Conservation (phyloP, 2,329 filamentous ascomycete species). For the Monilinia fructicola region DNA sequence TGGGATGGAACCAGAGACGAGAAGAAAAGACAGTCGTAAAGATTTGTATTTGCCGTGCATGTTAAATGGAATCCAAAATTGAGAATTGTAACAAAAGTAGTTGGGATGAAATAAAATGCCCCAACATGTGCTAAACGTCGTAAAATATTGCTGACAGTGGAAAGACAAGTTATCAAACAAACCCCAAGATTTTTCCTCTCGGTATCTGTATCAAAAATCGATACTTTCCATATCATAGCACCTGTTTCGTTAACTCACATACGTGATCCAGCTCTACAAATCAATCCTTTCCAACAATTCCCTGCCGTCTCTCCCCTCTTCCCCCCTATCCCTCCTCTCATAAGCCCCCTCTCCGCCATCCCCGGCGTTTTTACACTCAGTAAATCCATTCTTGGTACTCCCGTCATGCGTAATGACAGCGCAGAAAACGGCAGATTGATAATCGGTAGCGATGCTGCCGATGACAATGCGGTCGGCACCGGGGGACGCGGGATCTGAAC, state of each 20-base stretch:
- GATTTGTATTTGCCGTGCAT: background rate
- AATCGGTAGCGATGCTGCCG: constrained; percentile 37
- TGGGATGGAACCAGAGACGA: background rate
- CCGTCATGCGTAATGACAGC: constrained; percentile 40
- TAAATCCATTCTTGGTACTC: constrained; percentile 37
- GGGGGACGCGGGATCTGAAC: constrained; percentile 34
- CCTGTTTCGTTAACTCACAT: background rate
- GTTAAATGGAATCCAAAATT: background rate
- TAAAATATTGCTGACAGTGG: background rate
- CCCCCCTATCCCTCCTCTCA: constrained; percentile 20
- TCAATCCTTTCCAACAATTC: constrained; percentile 32
- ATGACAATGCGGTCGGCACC: constrained; percentile 41
- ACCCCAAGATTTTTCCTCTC: too few relatives aligned
- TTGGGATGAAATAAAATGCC: background rate
- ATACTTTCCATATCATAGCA: background rate
- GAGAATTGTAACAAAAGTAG: background rate
- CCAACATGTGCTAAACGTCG: too few relatives aligned
- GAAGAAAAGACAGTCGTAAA: too few relatives aligned
- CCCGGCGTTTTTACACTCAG: constrained; percentile 37
- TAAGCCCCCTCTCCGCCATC: constrained; percentile 27
- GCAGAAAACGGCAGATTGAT: constrained; percentile 37
- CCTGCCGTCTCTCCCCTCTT: constrained; percentile 26
- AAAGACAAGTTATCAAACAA: background rate
- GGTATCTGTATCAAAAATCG: too few relatives aligned
- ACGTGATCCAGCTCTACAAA: constrained; percentile 15